These are phyloP conservation scores for Candida krabiensis DNA, from an alignment of 805 yeast species.

Conservation along the genomic window DNA sequence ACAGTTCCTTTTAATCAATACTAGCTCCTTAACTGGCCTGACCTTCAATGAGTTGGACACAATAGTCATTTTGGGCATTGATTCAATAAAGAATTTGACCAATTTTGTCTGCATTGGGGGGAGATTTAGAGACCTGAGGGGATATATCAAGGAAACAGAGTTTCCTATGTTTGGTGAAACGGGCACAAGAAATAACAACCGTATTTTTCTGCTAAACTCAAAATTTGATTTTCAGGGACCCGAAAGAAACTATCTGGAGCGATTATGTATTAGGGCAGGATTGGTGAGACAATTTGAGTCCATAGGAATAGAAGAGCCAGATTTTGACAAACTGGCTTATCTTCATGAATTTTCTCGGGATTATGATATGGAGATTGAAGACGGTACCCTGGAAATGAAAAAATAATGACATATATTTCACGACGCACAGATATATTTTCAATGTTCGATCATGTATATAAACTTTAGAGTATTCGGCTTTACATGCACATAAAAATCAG, in stretches of 20 bases:
- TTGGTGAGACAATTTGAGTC: slow-evolving; percentile 21
- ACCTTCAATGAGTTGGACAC: slow-evolving; percentile 27
- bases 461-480: no score
- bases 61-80: slow-evolving; percentile 32
- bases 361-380: slow-evolving; percentile 6
- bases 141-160: slow-evolving; percentile 17
- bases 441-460: no score
- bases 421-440: no score
- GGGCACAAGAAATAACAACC: slow-evolving; percentile 1
- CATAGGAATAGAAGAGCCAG: slow-evolving; percentile 23
- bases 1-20: slow-evolving; percentile 25
- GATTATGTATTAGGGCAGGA: slow-evolving; percentile 29
- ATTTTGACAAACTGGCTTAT: slow-evolving; percentile 13
- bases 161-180: slow-evolving; percentile 18
- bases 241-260: slow-evolving; percentile 34
- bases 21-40: slow-evolving; percentile 27
- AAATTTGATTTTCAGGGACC: slow-evolving; percentile 24
- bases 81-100: slow-evolving; percentile 25
- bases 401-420: no score
- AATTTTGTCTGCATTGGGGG: slow-evolving; percentile 27
- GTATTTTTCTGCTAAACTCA: slow-evolving; percentile 20
- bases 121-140: slow-evolving; percentile 24
- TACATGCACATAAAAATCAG: no score
- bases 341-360: slow-evolving; percentile 9
- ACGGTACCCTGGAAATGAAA: no score